Evolutionary conservation across 2,329 filamentous ascomycete genomes (phyloP).

Genomic region (Neonectria punicea): DNA sequence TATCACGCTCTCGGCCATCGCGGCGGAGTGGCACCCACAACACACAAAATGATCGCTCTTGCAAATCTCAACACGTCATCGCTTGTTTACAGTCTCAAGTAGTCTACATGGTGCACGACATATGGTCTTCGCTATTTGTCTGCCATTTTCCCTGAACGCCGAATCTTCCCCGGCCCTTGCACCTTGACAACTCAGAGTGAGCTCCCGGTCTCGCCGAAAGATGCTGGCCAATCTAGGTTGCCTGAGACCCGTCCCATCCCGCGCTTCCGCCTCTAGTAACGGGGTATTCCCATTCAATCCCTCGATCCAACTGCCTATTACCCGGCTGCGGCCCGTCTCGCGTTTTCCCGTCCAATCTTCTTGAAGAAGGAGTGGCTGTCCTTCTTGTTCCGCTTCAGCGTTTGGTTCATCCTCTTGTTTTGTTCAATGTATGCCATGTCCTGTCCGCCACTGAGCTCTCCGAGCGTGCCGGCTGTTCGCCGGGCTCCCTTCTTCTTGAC

Average conservation of each 20-base stretch:
- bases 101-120: constrained; percentile 26
- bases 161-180: constrained; percentile 35
- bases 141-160: constrained; percentile 36
- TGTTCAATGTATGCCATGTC: constrained; percentile 97
- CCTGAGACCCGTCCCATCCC: not conserved
- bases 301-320: constrained; percentile 27
- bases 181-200: constrained; percentile 14
- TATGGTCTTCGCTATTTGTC: constrained; percentile 12
- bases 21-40: not conserved
- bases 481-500: constrained; percentile 70
- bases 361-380: constrained; percentile 55
- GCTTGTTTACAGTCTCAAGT: constrained; percentile 14
- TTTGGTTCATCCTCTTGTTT: constrained; percentile 74
- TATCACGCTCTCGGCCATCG: not conserved
- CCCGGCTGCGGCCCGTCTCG: constrained; percentile 48
- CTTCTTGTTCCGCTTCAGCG: constrained; percentile 52
- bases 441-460: constrained; percentile 88
- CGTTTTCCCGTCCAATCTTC: constrained; percentile 56
- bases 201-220: constrained; percentile 14
- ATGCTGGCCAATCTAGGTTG: constrained; percentile 20
- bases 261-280: not conserved
- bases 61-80: constrained; percentile 7
- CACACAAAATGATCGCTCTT: not conserved
- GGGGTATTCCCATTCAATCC: constrained; percentile 2
- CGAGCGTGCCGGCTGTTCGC: constrained; percentile 85